These are phyloP conservation scores for Ilyonectria robusta DNA, from an alignment of 2,329 filamentous ascomycete species.

Conservation along the genomic window DNA sequence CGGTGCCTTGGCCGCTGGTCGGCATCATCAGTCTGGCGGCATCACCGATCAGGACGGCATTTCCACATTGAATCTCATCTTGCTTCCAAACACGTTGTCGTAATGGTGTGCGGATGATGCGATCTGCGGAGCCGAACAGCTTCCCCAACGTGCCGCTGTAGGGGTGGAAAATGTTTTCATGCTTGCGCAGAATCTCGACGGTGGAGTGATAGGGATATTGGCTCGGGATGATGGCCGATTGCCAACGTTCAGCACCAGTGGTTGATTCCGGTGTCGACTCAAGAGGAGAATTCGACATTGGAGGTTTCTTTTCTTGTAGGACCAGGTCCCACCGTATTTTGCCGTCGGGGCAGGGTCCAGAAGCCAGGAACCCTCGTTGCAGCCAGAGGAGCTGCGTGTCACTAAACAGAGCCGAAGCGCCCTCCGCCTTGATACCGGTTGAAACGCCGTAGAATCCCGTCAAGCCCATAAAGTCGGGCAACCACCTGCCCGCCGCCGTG, in stretches of 20 bases:
- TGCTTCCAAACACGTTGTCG: constrained; percentile 44
- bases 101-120: constrained; percentile 44
- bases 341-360: constrained; percentile 34
- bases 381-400: constrained; percentile 38
- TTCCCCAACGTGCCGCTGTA: constrained; percentile 37
- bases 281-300: constrained; percentile 19
- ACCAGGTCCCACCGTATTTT: constrained; percentile 47
- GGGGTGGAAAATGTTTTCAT: constrained; percentile 37
- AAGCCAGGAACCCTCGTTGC: constrained; percentile 36
- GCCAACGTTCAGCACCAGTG: constrained; percentile 27
- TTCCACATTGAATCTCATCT: constrained; percentile 42
- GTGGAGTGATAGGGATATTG: constrained; percentile 32
- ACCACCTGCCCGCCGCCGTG: constrained; percentile 37
- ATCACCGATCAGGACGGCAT: constrained; percentile 41
- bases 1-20: constrained; percentile 46
- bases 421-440: constrained; percentile 7
- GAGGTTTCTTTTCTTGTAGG: constrained; percentile 36
- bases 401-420: constrained; percentile 19
- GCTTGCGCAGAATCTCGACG: constrained; percentile 29
- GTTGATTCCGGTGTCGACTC: background rate
- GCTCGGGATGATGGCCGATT: constrained; percentile 33
- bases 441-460: constrained; percentile 46
- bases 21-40: constrained; percentile 44
- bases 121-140: constrained; percentile 39
- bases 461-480: constrained; percentile 40